A percentile compares a stretch with the other conserved stretches of the same genome.
phyloP scores from a whole-genome alignment of 768 basidiomycete genomes.

The Amanita jacksonii region DNA sequence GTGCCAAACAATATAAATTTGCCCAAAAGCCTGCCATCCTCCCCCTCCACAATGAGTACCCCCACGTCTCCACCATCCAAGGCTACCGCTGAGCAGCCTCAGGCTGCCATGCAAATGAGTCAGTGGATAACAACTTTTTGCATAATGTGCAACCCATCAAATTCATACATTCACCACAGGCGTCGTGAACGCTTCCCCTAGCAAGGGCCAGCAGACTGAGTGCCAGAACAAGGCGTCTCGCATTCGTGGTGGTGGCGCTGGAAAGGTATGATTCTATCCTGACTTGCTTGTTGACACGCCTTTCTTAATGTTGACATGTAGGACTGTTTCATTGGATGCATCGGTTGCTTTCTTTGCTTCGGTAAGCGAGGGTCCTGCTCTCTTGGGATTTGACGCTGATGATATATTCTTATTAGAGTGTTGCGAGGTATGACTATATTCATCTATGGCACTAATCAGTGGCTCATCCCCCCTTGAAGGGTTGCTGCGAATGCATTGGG shows the following conservation, averaged over 20 bases:
- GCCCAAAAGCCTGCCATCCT: too few species aligned
- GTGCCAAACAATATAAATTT: too few species aligned
- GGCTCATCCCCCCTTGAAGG: conserved; percentile 25
- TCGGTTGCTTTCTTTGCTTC: conserved; percentile 67
- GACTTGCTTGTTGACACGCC: too few species aligned
- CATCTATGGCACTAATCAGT: neutral
- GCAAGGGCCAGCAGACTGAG: conserved; percentile 18
- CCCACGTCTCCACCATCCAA: conserved; percentile 21
- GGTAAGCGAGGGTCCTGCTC: conserved; percentile 31
- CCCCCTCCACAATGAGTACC: neutral
- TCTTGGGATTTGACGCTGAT: neutral
- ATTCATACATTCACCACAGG: too few species aligned
- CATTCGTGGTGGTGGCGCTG: conserved; percentile 65
- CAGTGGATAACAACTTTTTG: too few species aligned
- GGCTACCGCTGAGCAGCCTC: conserved; percentile 43
- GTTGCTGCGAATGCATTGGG: conserved; percentile 58
- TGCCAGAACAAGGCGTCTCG: conserved; percentile 42
- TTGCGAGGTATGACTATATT: conserved; percentile 46
- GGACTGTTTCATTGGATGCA: conserved; percentile 57
- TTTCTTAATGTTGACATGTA: conserved; percentile 15
- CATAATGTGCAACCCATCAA: too few species aligned
- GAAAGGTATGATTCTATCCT: conserved; percentile 32
- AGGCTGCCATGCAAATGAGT: conserved; percentile 57
- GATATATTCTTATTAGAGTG: conserved; percentile 39
- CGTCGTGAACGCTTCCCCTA: conserved; percentile 32